A percentile compares a stretch with the other conserved stretches of the same genome.
phyloP scores from a whole-genome alignment of 495 filamentous ascomycete genomes.

The Apiosordaria backusii region DNA sequence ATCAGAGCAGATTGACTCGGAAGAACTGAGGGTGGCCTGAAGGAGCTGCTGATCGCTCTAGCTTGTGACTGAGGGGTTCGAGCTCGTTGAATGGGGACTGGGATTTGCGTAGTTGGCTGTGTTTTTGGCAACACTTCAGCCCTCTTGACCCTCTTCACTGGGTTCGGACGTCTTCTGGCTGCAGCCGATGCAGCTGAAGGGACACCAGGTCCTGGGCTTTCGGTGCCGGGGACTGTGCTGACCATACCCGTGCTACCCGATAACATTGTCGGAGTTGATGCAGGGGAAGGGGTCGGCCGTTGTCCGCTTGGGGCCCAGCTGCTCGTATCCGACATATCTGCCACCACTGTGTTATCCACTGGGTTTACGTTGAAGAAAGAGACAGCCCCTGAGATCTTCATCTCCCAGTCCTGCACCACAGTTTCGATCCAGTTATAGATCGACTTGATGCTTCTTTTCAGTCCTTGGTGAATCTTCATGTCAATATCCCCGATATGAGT shows the following conservation, averaged over 20 bases:
- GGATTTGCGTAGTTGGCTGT: conserved; percentile 24
- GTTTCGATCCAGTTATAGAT: conserved; percentile 34
- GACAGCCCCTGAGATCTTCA: conserved; percentile 20
- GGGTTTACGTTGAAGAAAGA: conserved; percentile 17
- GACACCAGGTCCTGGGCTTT: conserved; percentile 3
- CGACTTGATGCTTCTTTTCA: conserved; percentile 27
- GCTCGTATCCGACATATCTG: conserved; percentile 8
- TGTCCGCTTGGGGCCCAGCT: conserved; percentile 23
- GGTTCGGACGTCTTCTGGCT: conserved; percentile 16
- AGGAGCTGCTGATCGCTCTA: conserved; percentile 1
- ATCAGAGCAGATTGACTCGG: conserved; percentile 17
- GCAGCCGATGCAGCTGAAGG: conserved; percentile 8
- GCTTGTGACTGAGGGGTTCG: conserved; percentile 18
- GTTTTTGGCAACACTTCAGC: conserved; percentile 18
- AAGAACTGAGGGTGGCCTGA: conserved; percentile 10
- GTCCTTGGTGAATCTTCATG: conserved; percentile 28
- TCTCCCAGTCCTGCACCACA: conserved; percentile 31
- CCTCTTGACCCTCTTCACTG: conserved; percentile 21
- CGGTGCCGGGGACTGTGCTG: conserved; percentile 4
- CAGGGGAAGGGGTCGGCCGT: conserved; percentile 27
- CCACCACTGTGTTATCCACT: conserved; percentile 2
- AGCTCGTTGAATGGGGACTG: conserved; percentile 22
- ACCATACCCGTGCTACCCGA: conserved; percentile 4
- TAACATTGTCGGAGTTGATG: conserved; percentile 24
- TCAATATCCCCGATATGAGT: conserved; percentile 18